These are phyloP conservation scores for Fusarium denticulatum DNA, from an alignment of 2,329 filamentous ascomycete species.

Conservation along the genomic window DNA sequence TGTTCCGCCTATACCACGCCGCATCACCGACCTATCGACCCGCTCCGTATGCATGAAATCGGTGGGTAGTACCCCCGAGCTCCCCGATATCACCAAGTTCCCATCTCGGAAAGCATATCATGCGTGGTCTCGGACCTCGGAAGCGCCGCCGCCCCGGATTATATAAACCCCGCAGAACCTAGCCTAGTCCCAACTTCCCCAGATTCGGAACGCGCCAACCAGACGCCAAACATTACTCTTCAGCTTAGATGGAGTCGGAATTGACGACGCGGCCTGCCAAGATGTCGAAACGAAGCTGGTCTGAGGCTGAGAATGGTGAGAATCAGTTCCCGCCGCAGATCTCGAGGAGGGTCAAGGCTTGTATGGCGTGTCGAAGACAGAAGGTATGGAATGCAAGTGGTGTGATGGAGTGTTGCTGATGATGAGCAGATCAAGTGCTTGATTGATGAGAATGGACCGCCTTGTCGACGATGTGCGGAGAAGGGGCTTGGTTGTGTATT, in stretches of 20 bases:
- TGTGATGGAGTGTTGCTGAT: background rate
- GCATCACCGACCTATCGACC: background rate
- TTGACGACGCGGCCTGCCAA: background rate
- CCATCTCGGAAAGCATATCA: background rate
- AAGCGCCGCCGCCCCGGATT: constrained; percentile 14
- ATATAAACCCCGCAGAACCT: constrained; percentile 25
- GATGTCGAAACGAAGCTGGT: constrained; percentile 33
- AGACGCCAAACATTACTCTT: constrained; percentile 19
- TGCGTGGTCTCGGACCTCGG: background rate
- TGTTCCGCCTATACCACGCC: background rate
- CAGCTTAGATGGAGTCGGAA: background rate
- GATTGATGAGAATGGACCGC: constrained; percentile 51
- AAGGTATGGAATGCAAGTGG: constrained; percentile 41
- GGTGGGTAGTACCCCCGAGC: background rate
- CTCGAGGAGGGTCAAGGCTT: constrained; percentile 51
- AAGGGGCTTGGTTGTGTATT: constrained; percentile 49
- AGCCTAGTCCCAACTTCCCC: constrained; percentile 9
- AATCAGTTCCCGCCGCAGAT: constrained; percentile 37
- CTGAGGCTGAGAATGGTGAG: constrained; percentile 18
- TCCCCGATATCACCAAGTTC: background rate
- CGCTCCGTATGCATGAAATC: background rate
- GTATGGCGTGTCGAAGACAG: constrained; percentile 51
- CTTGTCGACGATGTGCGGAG: constrained; percentile 49
- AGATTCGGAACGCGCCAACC: constrained; percentile 14
- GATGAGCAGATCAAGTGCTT: constrained; percentile 49